Evolutionary conservation across 371 early-diverging fungal genomes (phyloP), one percentile per base, ranked within the genome.

Genomic region (Apophysomyces sp.): DNA sequence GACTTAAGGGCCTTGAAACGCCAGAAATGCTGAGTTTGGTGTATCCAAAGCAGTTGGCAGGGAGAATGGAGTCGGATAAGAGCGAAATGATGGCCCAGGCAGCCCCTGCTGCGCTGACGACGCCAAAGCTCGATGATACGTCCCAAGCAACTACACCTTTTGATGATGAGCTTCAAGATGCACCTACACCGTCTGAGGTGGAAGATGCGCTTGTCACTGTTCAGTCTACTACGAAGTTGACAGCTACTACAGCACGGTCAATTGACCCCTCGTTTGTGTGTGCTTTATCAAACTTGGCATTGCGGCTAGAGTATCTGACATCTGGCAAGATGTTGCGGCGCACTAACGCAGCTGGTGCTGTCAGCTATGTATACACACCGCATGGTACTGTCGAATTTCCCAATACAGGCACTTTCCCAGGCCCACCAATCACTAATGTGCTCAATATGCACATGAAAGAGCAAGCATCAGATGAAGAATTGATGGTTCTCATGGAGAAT

Each of bases 1-100:
- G 92, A 55, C 81, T 96, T n/a, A 95, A 94, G 77, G 96, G 96
- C 0, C 73, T 96, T 27, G 96, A 96, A 67, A 92, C 91, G 1
- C 91, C 95, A 0, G 96, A 96, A 71, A 81, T 85, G 44, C 72
- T 96, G 11, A 89, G 87, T 39, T 68, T 90, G 66, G 88, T 95
- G 1, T 92, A 87, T 58, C 83, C 90, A 0, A 82, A 83, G 16
- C 77, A 81, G n/a, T 61, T 88, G 32, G 61, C 76, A 12, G 83
- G 86, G 51, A 62, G 79, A 57, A 71, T 81, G 60, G 74, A 74
- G 60, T 13, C 66, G 56, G 71, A 83, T 54, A 74, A 74, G 58
- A 60, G 72, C 59, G 68, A 79, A 6, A 54, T 63, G 29, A 59
- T 70, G 31, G 40, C 40, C 3, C 21, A 57, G 27, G 56, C 58